Base-by-base conservation (phyloP, 306 rosid species). In the Cucurbita ficifolia region DNA sequence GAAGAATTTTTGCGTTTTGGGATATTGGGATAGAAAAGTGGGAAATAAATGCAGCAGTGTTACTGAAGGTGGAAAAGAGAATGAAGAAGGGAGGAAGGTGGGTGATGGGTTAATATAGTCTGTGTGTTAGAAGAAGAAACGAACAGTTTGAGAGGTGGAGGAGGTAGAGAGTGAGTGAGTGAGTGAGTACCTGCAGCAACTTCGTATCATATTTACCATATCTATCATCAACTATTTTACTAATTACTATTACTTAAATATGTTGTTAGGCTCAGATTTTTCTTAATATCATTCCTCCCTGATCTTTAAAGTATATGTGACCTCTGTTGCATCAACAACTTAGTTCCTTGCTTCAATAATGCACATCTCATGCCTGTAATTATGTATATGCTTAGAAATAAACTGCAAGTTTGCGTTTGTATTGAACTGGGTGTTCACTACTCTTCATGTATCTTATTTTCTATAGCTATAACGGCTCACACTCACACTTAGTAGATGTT, bases 1-100 rank as follows among this genome's bases (percentile, higher is more conserved):
- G 56, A 68, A 67, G 39, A 43, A 18, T 42, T 46, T 46, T 68
- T 22, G 38, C 17, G 56, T 22, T 19, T 7, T n/a, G 72, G 10
- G 73, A 46, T 46, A 45, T 68, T 68, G 73, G 56, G 1, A 65
- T 43, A 46, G 73, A 65, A 43, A 68, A 46, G 56, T 46, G 73
- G 56, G 38, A 12, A 68, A 68, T 68, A 68, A 68, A 33, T 69
- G 74, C 74, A 69, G 33, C 33, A 24, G 33, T 24, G 33, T 2
- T 24, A 3, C 33, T 24, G 33, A 24, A 24, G 33, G 33, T 24
- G 33, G 33, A 29, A 29, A 29, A 29, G 4, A 29, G 33, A 29
- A 29, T 29, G 33, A 29, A 1, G 33, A 29, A 29, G 33, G 33
- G 33, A 1, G 24, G 24, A 0, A 1, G 24, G 24, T 29, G 33